phyloP scores from a whole-genome alignment of 257 asterid species.

The Scutellaria barbata region DNA sequence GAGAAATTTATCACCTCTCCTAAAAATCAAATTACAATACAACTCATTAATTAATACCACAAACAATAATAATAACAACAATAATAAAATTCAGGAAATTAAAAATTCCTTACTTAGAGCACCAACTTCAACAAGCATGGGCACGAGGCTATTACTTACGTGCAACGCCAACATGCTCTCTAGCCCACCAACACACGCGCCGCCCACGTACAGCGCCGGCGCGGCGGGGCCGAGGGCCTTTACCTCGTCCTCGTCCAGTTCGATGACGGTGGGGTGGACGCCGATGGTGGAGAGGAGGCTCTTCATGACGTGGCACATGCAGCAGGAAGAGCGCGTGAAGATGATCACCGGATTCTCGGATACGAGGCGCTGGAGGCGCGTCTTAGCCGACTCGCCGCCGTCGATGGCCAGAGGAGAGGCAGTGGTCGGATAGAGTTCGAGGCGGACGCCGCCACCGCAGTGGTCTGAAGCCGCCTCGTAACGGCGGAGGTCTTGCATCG shows the following conservation, averaged over 20 bases:
- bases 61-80: background rate
- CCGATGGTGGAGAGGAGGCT: conserved; percentile 70
- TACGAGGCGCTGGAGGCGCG: conserved; percentile 75
- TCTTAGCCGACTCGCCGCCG: conserved; percentile 67
- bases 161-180: conserved; percentile 83
- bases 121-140: conserved; percentile 83
- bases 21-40: background rate
- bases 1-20: conserved; percentile 7
- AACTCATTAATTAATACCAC: background rate
- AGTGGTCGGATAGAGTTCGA: conserved; percentile 62
- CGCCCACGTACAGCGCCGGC: conserved; percentile 84
- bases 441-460: conserved; percentile 68
- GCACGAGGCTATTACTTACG: conserved; percentile 79
- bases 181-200: conserved; percentile 84
- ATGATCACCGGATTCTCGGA: conserved; percentile 81
- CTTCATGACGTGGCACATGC: conserved; percentile 94
- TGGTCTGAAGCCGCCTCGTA: conserved; percentile 40
- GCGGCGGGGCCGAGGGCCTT: conserved; percentile 35
- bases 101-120: conserved; percentile 53
- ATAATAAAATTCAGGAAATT: background rate
- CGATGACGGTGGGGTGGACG: conserved; percentile 84
- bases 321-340: conserved; percentile 83
- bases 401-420: conserved; percentile 72
- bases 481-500: conserved; percentile 61
- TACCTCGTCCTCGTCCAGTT: conserved; percentile 82